Percentiles rank a stretch among this genome's conserved stretches.
Conservation (phyloP, 2,329 filamentous ascomycete genomes). For the Trematosphaeria pertusa region DNA sequence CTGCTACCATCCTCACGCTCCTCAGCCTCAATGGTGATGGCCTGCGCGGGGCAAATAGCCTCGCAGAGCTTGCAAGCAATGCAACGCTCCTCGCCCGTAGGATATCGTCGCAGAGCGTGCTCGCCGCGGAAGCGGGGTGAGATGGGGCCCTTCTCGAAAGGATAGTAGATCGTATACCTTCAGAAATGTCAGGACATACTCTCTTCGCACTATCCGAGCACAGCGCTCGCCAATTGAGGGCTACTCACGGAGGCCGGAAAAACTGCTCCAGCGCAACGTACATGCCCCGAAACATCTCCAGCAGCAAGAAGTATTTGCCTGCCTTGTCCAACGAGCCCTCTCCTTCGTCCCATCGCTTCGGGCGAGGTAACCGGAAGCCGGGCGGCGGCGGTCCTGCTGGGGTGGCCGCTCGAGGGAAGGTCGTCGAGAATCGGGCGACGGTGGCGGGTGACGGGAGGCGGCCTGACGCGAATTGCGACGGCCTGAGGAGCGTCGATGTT, state of each 20-base stretch:
- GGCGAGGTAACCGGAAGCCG: slow-evolving; percentile 78
- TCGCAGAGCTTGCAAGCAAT: slow-evolving; percentile 99
- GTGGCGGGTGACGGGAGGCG: slow-evolving; percentile 53
- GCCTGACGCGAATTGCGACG: slow-evolving; percentile 37
- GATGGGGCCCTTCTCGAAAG: slow-evolving; percentile 98
- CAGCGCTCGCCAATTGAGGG: slow-evolving; percentile 19
- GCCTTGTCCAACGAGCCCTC: slow-evolving; percentile 82
- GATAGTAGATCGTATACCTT: slow-evolving; percentile 98
- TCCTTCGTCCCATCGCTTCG: slow-evolving; percentile 79
- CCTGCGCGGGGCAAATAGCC: slow-evolving; percentile 95
- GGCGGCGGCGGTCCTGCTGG: slow-evolving; percentile 79
- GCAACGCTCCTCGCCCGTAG: slow-evolving; percentile 96
- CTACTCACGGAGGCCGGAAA: slow-evolving; percentile 93
- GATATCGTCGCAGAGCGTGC: slow-evolving; percentile 94
- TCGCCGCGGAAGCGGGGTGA: slow-evolving; percentile 98
- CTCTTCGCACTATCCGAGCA: slow-evolving; percentile 6
- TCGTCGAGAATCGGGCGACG: slow-evolving; percentile 68
- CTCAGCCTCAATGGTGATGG: slow-evolving; percentile 98
- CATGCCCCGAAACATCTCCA: slow-evolving; percentile 97
- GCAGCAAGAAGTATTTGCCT: slow-evolving; percentile 93
- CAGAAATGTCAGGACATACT: slow-evolving; percentile 32
- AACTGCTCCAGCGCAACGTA: slow-evolving; percentile 97
- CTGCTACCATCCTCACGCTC: slow-evolving; percentile 95
- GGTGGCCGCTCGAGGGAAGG: slow-evolving; percentile 66
- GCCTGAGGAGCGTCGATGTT: slow-evolving; percentile 46